These are phyloP conservation scores for Schwanniomyces pseudopolymorphus DNA, from an alignment of 805 yeast species.

Conservation along the genomic window DNA sequence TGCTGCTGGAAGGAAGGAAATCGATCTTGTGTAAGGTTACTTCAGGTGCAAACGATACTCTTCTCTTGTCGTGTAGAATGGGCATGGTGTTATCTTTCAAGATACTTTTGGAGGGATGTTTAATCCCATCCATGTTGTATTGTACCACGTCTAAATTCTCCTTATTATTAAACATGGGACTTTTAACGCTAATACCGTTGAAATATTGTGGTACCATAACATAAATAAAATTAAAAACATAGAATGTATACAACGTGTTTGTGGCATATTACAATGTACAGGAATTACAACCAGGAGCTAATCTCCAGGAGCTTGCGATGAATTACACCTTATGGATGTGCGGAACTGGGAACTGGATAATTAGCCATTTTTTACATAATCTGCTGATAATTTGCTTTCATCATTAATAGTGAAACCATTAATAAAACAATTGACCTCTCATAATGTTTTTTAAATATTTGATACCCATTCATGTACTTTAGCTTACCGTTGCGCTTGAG, in stretches of 20 bases:
- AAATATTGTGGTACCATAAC: background rate
- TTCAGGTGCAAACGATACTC: slow-evolving; percentile 79
- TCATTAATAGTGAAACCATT: no score
- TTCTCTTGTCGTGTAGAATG: slow-evolving; percentile 30
- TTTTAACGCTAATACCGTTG: no score
- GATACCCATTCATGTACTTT: no score
- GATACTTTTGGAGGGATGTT: slow-evolving; percentile 17
- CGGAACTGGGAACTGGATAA: no score
- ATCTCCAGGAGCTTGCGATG: no score
- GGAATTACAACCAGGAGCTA: no score
- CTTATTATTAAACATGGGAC: slow-evolving; percentile 1
- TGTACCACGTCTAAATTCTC: background rate
- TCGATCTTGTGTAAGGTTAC: slow-evolving; percentile 63
- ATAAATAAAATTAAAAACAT: background rate
- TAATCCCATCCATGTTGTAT: slow-evolving; percentile 1
- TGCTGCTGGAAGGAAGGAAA: slow-evolving; percentile 22
- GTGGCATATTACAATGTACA: background rate
- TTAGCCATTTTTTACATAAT: no score
- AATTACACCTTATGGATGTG: no score
- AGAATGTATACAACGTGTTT: slow-evolving; percentile 1
- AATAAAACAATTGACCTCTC: no score
- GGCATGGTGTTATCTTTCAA: slow-evolving; percentile 24
- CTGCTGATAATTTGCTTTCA: no score
- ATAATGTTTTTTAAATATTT: no score
- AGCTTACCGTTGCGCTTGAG: no score